These are phyloP conservation scores for Bacidia rubella DNA, from an alignment of 495 filamentous ascomycete species.

Conservation along the genomic window DNA sequence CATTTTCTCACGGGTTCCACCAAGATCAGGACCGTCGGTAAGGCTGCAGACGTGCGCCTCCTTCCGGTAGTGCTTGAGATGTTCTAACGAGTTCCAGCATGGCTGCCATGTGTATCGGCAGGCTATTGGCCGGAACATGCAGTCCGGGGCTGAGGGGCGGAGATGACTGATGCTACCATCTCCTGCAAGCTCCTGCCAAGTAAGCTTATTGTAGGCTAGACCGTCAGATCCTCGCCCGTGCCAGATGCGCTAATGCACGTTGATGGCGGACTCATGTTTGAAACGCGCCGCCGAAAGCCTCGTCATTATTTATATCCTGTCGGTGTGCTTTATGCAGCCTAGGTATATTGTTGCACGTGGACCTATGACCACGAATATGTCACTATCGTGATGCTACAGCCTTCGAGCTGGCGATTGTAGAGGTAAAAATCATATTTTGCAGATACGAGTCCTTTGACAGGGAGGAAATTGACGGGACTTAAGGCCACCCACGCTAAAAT, in stretches of 20 bases:
- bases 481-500: conserved; percentile 4
- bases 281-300: not conserved
- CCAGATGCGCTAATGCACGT: not conserved
- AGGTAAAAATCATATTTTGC: no score
- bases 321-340: no score
- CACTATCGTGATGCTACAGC: no score
- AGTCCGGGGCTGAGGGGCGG: not conserved
- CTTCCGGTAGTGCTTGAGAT: not conserved
- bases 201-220: not conserved
- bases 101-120: not conserved
- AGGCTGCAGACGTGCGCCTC: not conserved
- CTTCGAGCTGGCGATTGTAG: no score
- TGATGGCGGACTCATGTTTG: not conserved
- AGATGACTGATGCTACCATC: not conserved
- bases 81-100: not conserved
- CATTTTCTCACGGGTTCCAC: no score
- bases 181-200: not conserved
- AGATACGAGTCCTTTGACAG: no score
- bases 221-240: not conserved
- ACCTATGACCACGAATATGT: no score
- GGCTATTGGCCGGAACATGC: not conserved
- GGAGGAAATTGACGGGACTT: not conserved
- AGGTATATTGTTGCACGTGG: no score
- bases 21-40: no score
- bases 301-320: not conserved